These are phyloP conservation scores for Cicer cuneatum DNA, from an alignment of 306 rosid species.

Conservation along the genomic window DNA sequence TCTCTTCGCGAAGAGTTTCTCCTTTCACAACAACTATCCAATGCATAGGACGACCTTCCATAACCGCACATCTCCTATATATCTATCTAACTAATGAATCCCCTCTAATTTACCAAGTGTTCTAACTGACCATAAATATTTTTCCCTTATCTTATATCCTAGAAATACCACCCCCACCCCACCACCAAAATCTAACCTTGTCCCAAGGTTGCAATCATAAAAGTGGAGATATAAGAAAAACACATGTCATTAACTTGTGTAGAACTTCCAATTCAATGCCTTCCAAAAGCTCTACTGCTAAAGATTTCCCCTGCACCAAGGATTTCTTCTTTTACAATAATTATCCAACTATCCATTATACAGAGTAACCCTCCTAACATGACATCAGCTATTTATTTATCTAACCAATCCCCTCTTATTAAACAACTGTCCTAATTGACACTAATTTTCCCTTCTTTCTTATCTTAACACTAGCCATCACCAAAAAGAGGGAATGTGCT, in stretches of 20 bases:
- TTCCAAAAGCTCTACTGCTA: background rate
- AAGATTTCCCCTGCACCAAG: background rate
- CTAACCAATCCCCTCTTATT: background rate
- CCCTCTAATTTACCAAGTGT: background rate
- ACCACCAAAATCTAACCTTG: background rate
- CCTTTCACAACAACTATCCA: background rate
- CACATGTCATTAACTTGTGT: background rate
- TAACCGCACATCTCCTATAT: background rate
- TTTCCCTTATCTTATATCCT: background rate
- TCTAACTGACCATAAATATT: background rate
- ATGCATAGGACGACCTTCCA: background rate
- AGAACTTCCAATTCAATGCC: background rate
- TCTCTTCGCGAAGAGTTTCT: background rate
- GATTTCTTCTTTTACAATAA: background rate
- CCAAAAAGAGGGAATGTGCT: background rate
- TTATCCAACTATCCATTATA: background rate
- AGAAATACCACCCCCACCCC: background rate
- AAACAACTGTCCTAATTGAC: background rate
- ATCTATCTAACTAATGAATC: background rate
- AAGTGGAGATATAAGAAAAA: background rate
- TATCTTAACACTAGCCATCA: background rate
- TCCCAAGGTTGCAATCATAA: background rate
- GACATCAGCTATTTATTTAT: no score
- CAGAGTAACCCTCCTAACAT: no score
- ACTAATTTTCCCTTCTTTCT: background rate